Evolutionary conservation across 2,329 filamentous ascomycete species (phyloP), one percentile per base, ranked within the genome.

Genomic region (Trichoderma gracile): DNA sequence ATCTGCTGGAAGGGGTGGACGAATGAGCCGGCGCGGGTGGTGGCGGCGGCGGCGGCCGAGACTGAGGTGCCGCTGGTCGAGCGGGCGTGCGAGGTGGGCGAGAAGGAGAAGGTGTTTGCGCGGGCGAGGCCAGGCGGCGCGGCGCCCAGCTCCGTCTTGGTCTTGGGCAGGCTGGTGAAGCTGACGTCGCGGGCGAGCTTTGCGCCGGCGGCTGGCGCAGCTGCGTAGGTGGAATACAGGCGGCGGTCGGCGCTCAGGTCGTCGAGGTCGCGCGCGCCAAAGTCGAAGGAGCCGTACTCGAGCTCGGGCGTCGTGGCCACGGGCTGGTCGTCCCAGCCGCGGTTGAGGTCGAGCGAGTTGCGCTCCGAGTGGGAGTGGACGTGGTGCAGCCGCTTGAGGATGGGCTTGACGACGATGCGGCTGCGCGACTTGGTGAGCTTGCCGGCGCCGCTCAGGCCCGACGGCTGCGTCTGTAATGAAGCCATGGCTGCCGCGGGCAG

Each of bases 1-100:
- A 80, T 87, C 75, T 88, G 86, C 72, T 88, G 85, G 68, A 87
- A 88, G 27, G 86, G 86, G 71, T 89, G 86, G 21, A 88, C 80
- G 71, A 89, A 88, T 38, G 79, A 75, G 64, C 79, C 79, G 64
- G 77, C 78, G 64, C 82, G 79, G 60, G 76, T 66, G 56, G 75
- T 80, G 69, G 84, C 87, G 67, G 80, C 80, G 69, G 84, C 87
- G 67, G 80, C 81, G 27, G 84, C 86, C 8, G 82, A 80, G 60
- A 84, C 79, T 10, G 85, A 87, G 67, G 79, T 76, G 64, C 83
- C 84, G 71, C 84, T 86, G 62, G 84, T 82, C 2, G 85, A 86
- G 23, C 86, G 82, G 43, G 80, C 78, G 72, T 89, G 86, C 42
- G 82, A 80, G 30, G 57, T 78, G 72, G 89, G 86, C 42, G 82